These are phyloP conservation scores for Alectoria sarmentosa DNA, from an alignment of 495 filamentous ascomycete genomes.

Conservation along the genomic window DNA sequence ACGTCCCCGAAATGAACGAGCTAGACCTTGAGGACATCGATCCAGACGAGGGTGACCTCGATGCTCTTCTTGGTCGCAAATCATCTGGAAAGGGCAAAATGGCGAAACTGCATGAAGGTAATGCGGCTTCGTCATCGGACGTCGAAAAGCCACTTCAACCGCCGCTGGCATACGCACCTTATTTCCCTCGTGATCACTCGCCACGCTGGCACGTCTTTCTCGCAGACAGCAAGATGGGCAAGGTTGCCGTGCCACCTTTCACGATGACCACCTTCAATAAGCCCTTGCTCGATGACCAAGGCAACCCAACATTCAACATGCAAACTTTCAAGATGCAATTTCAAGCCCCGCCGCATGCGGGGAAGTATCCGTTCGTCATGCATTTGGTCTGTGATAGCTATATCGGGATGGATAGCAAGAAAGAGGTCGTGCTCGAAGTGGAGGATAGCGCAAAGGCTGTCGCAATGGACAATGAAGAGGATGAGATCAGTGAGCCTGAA, in stretches of 20 bases:
- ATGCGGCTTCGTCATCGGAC: slow-evolving; percentile 28
- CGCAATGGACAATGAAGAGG: slow-evolving; percentile 65
- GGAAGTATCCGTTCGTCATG: slow-evolving; percentile 88
- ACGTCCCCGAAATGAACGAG: slow-evolving; percentile 65
- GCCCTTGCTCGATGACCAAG: slow-evolving; percentile 63
- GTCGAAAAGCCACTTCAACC: slow-evolving; percentile 59
- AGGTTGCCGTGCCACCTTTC: slow-evolving; percentile 91
- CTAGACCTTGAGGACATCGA: slow-evolving; percentile 85
- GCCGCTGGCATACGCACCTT: slow-evolving; percentile 81
- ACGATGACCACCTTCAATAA: slow-evolving; percentile 87
- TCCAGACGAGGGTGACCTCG: slow-evolving; percentile 85
- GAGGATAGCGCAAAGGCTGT: slow-evolving; percentile 82
- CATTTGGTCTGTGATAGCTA: slow-evolving; percentile 90
- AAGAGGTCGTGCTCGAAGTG: slow-evolving; percentile 82
- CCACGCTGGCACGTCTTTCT: slow-evolving; percentile 92
- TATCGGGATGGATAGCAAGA: slow-evolving; percentile 81
- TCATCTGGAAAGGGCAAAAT: slow-evolving; percentile 45
- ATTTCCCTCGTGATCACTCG: slow-evolving; percentile 79
- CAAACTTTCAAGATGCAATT: slow-evolving; percentile 98
- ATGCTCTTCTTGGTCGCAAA: slow-evolving; percentile 78
- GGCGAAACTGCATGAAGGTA: slow-evolving; percentile 49
- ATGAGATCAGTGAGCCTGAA: slow-evolving; percentile 96
- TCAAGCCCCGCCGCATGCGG: slow-evolving; percentile 86
- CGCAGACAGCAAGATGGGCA: slow-evolving; percentile 84
- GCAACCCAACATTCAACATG: slow-evolving; percentile 80